phyloP scores from a whole-genome alignment of 495 filamentous ascomycete genomes.

The Aspergillus carlsbadensis region DNA sequence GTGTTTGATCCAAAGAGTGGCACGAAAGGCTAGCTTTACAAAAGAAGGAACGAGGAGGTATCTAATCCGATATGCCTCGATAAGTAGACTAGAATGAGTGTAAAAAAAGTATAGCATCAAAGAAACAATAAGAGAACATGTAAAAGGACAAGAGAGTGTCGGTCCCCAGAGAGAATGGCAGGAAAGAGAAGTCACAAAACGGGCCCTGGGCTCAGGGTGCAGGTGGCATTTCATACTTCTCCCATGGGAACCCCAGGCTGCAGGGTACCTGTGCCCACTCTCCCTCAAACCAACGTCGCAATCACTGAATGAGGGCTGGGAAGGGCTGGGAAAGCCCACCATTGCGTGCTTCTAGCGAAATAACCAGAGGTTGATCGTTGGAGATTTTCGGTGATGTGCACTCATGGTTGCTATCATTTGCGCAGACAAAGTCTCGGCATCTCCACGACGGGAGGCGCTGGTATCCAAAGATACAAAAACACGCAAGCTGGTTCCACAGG shows the following conservation, averaged over 20 bases:
- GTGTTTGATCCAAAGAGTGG: conserved; percentile 1
- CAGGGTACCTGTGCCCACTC: neutral
- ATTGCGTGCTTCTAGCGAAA: conserved; percentile 13
- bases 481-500: conserved; percentile 24
- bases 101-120: conserved; percentile 1
- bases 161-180: conserved; percentile 6
- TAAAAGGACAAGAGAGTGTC: neutral
- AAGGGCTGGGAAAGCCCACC: conserved; percentile 10
- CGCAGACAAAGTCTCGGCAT: neutral
- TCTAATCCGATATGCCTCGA: neutral
- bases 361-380: conserved; percentile 14
- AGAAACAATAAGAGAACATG: neutral
- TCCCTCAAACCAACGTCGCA: neutral
- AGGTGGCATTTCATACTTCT: conserved; percentile 9
- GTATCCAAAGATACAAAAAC: conserved; percentile 19
- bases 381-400: conserved; percentile 17
- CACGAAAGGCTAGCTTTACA: conserved; percentile 4
- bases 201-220: neutral
- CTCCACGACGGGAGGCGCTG: conserved; percentile 14
- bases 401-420: conserved; percentile 17
- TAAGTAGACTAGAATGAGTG: conserved; percentile 6
- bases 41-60: conserved; percentile 1
- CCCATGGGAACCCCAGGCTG: conserved; percentile 2
- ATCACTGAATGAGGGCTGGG: neutral
- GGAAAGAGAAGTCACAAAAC: neutral